phyloP scores from a whole-genome alignment of 768 basidiomycete genomes.

The Kwoniella botswanensis region DNA sequence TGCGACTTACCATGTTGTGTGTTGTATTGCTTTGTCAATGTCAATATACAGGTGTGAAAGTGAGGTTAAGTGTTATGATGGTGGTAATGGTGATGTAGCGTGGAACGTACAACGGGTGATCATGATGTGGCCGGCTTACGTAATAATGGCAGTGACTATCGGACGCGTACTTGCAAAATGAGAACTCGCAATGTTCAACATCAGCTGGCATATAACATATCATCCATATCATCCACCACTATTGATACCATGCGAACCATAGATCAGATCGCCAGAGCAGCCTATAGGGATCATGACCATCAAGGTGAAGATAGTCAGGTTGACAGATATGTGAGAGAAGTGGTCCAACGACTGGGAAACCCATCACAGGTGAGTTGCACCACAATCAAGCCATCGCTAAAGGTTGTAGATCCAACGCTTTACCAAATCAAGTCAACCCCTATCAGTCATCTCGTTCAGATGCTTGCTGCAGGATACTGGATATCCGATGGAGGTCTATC shows the following conservation, averaged over 20 bases:
- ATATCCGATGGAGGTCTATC: slow-evolving; percentile 55
- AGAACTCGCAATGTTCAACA: not conserved
- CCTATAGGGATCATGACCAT: slow-evolving; percentile 36
- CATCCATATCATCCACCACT: not conserved
- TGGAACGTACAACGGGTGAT: not conserved
- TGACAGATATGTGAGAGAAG: not conserved
- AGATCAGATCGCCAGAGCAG: slow-evolving; percentile 30
- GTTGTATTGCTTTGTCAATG: no score
- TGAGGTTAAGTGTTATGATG: not conserved
- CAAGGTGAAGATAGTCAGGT: not conserved
- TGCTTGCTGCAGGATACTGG: slow-evolving; percentile 58
- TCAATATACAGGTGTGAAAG: not conserved
- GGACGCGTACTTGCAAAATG: no score
- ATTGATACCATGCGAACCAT: slow-evolving; percentile 14
- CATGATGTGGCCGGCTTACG: no score
- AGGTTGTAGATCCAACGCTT: slow-evolving; percentile 7
- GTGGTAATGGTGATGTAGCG: slow-evolving; percentile 2
- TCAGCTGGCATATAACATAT: not conserved
- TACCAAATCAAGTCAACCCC: slow-evolving; percentile 6
- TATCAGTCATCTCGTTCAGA: slow-evolving; percentile 49
- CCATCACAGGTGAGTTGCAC: slow-evolving; percentile 1
- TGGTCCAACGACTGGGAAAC: slow-evolving; percentile 10
- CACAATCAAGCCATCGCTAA: not conserved
- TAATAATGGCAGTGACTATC: no score
- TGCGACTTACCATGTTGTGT: slow-evolving; percentile 8